A percentile compares a stretch with the other conserved stretches of the same genome.
phyloP scores from a whole-genome alignment of 306 rosid genomes.

The Cucurbita maxima region DNA sequence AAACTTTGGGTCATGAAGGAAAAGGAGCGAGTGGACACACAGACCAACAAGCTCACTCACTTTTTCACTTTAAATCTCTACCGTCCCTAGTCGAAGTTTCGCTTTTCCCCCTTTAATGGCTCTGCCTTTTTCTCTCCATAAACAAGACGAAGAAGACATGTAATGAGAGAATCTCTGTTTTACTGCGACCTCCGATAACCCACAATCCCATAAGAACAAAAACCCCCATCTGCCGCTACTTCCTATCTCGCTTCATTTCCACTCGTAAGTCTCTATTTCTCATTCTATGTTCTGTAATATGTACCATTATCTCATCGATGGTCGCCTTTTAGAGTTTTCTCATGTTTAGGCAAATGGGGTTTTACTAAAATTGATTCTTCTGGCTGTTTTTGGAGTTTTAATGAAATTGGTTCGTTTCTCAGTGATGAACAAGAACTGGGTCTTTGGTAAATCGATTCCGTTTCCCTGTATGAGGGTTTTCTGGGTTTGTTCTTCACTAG shows the following conservation, averaged over 20 bases:
- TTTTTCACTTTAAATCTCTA: neutral
- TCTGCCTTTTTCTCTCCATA: neutral
- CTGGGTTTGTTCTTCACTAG: constrained; percentile 7
- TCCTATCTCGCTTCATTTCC: neutral
- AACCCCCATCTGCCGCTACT: neutral
- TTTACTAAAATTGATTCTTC: neutral
- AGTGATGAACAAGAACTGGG: constrained; percentile 11
- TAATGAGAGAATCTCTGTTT: constrained; percentile 8
- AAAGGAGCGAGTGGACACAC: neutral
- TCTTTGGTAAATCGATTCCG: neutral
- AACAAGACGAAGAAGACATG: neutral
- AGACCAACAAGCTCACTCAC: neutral
- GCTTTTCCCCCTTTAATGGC: neutral
- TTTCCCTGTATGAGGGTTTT: constrained; percentile 13
- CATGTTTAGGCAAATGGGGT: constrained; percentile 10
- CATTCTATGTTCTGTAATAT: neutral
- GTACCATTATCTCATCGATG: neutral
- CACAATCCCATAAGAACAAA: neutral
- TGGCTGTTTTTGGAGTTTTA: constrained; percentile 12
- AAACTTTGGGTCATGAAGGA: neutral
- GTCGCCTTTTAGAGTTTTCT: no score
- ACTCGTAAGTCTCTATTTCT: constrained; percentile 14
- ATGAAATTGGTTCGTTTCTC: constrained; percentile 10
- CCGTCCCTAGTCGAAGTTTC: neutral
- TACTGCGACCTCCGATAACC: neutral